Percentiles rank a stretch among this genome's conserved stretches.
Evolutionary conservation across 2,329 filamentous ascomycete genomes (phyloP).

Genomic region (Lasiodiplodia citricola): DNA sequence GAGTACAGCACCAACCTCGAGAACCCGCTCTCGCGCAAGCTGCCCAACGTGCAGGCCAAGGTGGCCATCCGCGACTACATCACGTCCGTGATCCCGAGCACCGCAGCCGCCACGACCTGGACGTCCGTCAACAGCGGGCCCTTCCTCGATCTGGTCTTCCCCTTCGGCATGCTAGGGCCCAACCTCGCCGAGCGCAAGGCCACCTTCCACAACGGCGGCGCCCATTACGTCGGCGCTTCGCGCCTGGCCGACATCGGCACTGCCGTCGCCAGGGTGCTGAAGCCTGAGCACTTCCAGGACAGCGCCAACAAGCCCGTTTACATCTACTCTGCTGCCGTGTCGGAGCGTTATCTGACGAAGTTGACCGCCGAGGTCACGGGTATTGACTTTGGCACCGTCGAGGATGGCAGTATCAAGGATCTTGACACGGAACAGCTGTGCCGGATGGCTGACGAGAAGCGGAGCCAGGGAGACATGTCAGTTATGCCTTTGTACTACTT

Average conservation of each 20-base stretch:
- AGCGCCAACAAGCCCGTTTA: not conserved
- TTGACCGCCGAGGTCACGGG: not conserved
- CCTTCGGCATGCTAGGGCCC: not conserved
- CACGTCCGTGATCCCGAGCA: not conserved
- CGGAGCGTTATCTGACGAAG: slow-evolving; percentile 6
- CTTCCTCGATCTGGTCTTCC: not conserved
- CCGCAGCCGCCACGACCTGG: not conserved
- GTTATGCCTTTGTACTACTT: not conserved
- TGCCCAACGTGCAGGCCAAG: slow-evolving; percentile 28
- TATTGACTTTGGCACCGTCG: not conserved
- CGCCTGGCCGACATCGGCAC: not conserved
- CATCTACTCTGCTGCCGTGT: not conserved
- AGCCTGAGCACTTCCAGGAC: not conserved
- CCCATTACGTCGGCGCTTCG: not conserved
- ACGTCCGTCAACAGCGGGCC: slow-evolving; percentile 2
- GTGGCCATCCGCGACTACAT: slow-evolving; percentile 27
- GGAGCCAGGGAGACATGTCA: not conserved
- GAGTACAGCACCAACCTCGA: slow-evolving; percentile 36
- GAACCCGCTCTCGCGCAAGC: slow-evolving; percentile 25
- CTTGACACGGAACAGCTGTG: not conserved
- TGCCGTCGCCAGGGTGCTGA: not conserved
- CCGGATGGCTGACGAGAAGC: not conserved
- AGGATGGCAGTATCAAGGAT: not conserved
- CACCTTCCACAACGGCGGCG: slow-evolving; percentile 9
- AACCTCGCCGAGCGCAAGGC: not conserved